A percentile compares a stretch with the other conserved stretches of the same genome.
Evolutionary conservation across 495 filamentous ascomycete species (phyloP).

Genomic region (Pseudevernia furfuracea): DNA sequence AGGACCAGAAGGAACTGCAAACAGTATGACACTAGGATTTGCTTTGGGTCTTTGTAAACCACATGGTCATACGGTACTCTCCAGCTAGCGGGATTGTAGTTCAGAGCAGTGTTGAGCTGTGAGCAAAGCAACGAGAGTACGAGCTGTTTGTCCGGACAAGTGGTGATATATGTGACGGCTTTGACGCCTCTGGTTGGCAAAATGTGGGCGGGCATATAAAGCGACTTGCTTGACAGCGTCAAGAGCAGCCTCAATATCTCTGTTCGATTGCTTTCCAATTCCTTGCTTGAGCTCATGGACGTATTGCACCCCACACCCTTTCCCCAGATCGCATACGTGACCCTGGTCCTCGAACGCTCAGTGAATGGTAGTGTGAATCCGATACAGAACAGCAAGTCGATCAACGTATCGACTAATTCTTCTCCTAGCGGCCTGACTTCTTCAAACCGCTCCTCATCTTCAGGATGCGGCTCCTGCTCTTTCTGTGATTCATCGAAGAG

Average conservation of each 20-base stretch:
- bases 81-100: conserved; percentile 95
- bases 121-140: conserved; percentile 88
- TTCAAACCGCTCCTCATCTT: conserved; percentile 53
- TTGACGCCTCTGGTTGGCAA: conserved; percentile 79
- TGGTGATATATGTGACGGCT: conserved; percentile 83
- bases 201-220: conserved; percentile 76
- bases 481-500: conserved; percentile 71
- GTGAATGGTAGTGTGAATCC: conserved; percentile 72
- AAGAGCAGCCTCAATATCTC: conserved; percentile 84
- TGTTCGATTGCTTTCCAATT: conserved; percentile 83
- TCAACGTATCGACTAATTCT: conserved; percentile 83
- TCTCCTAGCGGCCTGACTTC: conserved; percentile 83
- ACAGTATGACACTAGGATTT: conserved; percentile 84
- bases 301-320: conserved; percentile 94
- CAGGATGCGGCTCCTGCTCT: conserved; percentile 41
- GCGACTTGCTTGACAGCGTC: conserved; percentile 77
- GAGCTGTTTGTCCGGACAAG: conserved; percentile 81
- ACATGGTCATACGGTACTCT: conserved; percentile 90
- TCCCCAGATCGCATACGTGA: conserved; percentile 94
- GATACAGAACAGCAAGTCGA: conserved; percentile 86
- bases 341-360: conserved; percentile 64
- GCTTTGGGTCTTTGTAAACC: conserved; percentile 87
- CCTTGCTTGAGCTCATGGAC: conserved; percentile 76
- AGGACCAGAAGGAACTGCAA: conserved; percentile 85
- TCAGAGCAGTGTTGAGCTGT: conserved; percentile 91